phyloP scores from a whole-genome alignment of 805 yeast species.

The Ogataea pignaliae region DNA sequence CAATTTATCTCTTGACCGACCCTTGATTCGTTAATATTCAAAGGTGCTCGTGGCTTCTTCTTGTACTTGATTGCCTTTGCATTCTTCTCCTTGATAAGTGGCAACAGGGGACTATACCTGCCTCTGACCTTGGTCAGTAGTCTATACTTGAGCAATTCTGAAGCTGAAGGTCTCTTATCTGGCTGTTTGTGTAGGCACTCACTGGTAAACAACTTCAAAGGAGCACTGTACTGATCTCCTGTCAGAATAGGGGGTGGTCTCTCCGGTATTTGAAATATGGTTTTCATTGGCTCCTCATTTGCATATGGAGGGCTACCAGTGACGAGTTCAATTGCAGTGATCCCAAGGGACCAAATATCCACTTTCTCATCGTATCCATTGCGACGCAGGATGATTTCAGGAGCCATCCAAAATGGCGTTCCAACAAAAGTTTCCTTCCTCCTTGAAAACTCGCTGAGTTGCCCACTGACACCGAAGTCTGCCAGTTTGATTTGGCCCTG shows the following conservation, averaged over 20 bases:
- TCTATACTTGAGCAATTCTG: constrained; percentile 46
- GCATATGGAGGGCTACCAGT: constrained; percentile 80
- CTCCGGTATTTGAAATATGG: constrained; percentile 65
- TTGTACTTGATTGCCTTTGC: constrained; percentile 31
- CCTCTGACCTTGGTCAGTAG: constrained; percentile 41
- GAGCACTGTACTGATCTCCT: constrained; percentile 39
- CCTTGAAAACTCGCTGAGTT: constrained; percentile 50
- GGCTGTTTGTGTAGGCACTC: constrained; percentile 70
- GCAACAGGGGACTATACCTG: constrained; percentile 21
- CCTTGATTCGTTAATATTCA: constrained; percentile 21
- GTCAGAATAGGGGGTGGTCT: constrained; percentile 55
- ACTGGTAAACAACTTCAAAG: constrained; percentile 51
- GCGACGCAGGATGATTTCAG: constrained; percentile 66
- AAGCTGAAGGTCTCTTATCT: constrained; percentile 55
- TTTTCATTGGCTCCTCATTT: constrained; percentile 71
- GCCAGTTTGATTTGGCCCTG: constrained; percentile 74
- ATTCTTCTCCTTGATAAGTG: constrained; percentile 33
- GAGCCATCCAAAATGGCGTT: constrained; percentile 99
- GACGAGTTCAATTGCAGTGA: constrained; percentile 80
- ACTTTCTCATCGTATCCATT: constrained; percentile 79
- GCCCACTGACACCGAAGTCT: constrained; percentile 93
- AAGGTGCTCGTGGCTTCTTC: constrained; percentile 35
- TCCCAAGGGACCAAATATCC: constrained; percentile 96
- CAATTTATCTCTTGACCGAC: constrained; percentile 25
- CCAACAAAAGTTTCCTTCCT: constrained; percentile 81